A percentile compares a stretch with the other conserved stretches of the same genome.
Conservation (phyloP, 257 asterid species). For the Przewalskia tangutica region DNA sequence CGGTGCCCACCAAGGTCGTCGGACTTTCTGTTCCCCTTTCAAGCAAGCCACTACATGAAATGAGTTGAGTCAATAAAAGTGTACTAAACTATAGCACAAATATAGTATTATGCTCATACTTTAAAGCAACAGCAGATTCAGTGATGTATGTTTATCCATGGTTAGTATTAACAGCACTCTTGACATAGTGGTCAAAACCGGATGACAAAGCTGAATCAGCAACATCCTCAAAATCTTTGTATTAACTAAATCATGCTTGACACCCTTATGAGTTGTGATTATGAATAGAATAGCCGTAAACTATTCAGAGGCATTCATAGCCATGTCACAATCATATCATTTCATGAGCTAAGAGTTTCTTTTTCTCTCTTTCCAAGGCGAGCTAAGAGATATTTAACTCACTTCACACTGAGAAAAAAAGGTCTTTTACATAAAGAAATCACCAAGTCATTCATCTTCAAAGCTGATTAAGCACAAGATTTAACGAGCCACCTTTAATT, state of each 20-base stretch:
- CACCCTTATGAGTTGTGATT: background rate
- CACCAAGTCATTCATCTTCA: background rate
- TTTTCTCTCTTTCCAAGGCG: background rate
- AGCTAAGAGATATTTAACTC: background rate
- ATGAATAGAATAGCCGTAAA: background rate
- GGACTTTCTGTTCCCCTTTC: slow-evolving; percentile 95
- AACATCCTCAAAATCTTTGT: background rate
- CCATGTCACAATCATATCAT: background rate
- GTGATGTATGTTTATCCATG: background rate
- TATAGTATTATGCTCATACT: background rate
- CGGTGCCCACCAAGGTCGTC: slow-evolving; percentile 98
- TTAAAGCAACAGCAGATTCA: background rate
- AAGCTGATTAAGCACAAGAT: background rate
- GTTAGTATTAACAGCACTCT: background rate
- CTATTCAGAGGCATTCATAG: background rate
- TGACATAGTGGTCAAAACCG: background rate
- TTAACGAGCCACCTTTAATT: background rate
- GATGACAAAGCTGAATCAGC: background rate
- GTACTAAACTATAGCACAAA: background rate
- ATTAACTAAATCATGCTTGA: background rate
- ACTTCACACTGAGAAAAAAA: background rate
- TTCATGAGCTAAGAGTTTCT: background rate
- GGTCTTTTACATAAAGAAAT: background rate
- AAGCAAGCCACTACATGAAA: slow-evolving; percentile 75
- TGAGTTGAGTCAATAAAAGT: background rate